Base-by-base conservation (phyloP, 192 early-diverging fungal genomes). In the Coemansia sp. region DNA sequence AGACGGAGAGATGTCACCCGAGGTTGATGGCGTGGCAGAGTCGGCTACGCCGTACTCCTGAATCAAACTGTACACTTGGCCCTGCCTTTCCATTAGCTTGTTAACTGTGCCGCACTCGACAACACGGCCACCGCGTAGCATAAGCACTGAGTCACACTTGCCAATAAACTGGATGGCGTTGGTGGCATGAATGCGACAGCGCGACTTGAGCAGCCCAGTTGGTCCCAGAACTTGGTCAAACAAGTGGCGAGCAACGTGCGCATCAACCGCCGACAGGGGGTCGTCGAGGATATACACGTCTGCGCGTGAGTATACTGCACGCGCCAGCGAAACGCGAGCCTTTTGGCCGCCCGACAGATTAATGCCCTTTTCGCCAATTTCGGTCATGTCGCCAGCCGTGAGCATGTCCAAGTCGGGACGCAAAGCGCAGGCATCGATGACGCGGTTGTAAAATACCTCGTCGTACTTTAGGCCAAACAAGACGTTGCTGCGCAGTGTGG, bases 321-420 rank as follows among this genome's bases (percentile, higher is more conserved):
- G 68, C 2, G 76, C 76, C 43, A 79, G 65, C 33, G 70, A 68
- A 9, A 79, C 70, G n/a, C 79, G 87, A 15, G 88, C 87, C 70
- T 92, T 94, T 56, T 98, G 95, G 11, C 95, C 95, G 62, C 95
- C 95, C 22, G 89, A 91, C 7, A 98, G 80, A 38, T 91, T 95
- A 67, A 94, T 88, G 26, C 95, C 95, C 65, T 86, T 85, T 70
- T 94, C 92, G 36, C 94, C 93, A 78, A 94, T 92, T 62, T 98
- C 95, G 8, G 92, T 94, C 71, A 86, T 66, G 76, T 99, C 97
- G n/a, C 94, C 94, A 18, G 83, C 88, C 9, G 88, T 77, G 46
- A 97, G 70, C 26, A 93, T 91, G 10, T 86, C 87, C 35, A 99
- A 77, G 82, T 99, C 97, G 15, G 83, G 84, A 22, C 78, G 84